phyloP scores from a whole-genome alignment of 352 stramenopile genomes.

The Sclerospora graminicola region DNA sequence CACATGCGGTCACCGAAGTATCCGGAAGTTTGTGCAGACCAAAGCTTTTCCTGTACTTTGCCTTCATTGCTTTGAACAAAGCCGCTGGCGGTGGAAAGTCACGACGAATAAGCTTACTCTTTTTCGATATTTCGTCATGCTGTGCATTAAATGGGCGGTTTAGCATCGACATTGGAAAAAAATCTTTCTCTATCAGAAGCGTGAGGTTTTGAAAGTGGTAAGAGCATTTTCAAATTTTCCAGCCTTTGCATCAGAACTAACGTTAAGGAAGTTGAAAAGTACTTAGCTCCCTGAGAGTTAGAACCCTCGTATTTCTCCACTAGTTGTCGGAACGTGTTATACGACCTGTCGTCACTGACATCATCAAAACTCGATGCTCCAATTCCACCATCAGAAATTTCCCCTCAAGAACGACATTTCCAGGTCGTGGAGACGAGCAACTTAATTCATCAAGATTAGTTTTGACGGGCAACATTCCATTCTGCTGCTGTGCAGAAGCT shows the following conservation, averaged over 20 bases:
- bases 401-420: conserved; percentile 17
- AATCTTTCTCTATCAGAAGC: conserved; percentile 61
- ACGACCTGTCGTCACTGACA: conserved; percentile 24
- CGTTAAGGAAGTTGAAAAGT: too few species aligned
- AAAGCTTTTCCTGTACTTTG: conserved; percentile 72
- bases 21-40: conserved; percentile 61
- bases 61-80: conserved; percentile 79
- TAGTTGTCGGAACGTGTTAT: conserved; percentile 37
- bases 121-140: conserved; percentile 68
- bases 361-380: conserved; percentile 18
- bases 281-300: too few species aligned
- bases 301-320: conserved; percentile 23
- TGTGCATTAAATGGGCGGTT: conserved; percentile 42
- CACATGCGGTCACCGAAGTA: conserved; percentile 59
- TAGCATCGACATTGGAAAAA: conserved; percentile 62
- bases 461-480: conserved; percentile 7
- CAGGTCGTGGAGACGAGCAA: conserved; percentile 3
- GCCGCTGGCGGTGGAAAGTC: conserved; percentile 78
- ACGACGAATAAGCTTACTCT: conserved; percentile 69
- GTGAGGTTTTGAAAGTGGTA: conserved; percentile 31
- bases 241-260: conserved; percentile 31
- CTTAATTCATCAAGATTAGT: too few species aligned
- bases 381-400: conserved; percentile 8
- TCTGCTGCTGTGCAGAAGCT: conserved; percentile 7
- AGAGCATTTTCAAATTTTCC: conserved; percentile 56